Evolutionary conservation across 2,329 filamentous ascomycete genomes (phyloP).

Genomic region (Annulohypoxylon truncatum): DNA sequence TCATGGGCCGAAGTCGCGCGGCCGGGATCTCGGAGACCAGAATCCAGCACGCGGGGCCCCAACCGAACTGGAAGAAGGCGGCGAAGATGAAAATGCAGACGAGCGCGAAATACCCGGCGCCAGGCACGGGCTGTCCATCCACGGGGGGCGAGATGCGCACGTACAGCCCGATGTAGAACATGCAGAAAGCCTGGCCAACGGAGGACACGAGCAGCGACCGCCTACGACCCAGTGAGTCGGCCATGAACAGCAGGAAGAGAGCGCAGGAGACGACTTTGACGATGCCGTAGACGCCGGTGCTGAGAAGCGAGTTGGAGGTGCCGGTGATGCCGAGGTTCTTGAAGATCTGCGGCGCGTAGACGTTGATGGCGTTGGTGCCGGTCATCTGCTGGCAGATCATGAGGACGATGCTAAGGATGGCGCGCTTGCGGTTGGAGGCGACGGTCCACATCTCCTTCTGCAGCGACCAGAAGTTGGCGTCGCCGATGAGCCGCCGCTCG

Average conservation of each 20-base stretch:
- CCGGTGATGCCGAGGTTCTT: constrained; percentile 54
- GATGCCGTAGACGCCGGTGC: constrained; percentile 72
- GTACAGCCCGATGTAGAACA: constrained; percentile 76
- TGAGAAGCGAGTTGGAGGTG: constrained; percentile 66
- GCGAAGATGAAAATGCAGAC: constrained; percentile 77
- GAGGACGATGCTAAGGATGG: constrained; percentile 68
- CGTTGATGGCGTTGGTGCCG: constrained; percentile 58
- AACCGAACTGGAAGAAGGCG: constrained; percentile 72
- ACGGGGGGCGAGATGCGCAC: constrained; percentile 68
- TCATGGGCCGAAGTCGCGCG: constrained; percentile 60
- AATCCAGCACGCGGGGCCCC: constrained; percentile 74
- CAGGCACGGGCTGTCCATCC: constrained; percentile 61
- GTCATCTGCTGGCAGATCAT: constrained; percentile 81
- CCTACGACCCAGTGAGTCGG: constrained; percentile 69
- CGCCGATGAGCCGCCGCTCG: constrained; percentile 68
- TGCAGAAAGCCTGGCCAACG: constrained; percentile 68
- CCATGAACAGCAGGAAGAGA: constrained; percentile 68
- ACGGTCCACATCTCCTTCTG: constrained; percentile 73
- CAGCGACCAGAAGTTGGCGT: constrained; percentile 65
- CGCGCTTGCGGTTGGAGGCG: constrained; percentile 71
- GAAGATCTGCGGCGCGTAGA: constrained; percentile 51
- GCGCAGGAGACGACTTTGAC: constrained; percentile 70
- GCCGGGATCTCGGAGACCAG: constrained; percentile 75
- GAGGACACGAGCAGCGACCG: constrained; percentile 68
- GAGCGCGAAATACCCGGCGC: constrained; percentile 73